Conservation (phyloP, 345 rosid genomes). For the Schrenkiella parvula region DNA sequence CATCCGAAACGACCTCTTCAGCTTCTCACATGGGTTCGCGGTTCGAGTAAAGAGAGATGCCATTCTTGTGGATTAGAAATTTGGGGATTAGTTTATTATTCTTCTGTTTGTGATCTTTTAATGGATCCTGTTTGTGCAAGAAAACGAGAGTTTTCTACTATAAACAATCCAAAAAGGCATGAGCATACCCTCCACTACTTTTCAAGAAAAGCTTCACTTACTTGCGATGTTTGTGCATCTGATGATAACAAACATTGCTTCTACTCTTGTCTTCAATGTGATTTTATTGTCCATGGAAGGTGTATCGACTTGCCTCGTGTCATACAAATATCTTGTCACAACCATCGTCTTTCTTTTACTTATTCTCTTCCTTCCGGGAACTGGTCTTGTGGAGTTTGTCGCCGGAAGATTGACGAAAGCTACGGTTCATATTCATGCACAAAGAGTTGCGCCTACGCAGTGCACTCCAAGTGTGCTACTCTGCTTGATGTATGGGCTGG, state of each 20-base stretch:
- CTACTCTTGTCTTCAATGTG: not conserved
- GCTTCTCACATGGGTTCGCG: not conserved
- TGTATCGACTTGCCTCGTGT: not conserved
- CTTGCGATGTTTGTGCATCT: conserved; percentile 1
- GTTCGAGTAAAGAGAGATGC: not conserved
- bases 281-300: not conserved
- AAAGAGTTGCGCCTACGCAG: not conserved
- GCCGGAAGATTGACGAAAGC: not conserved
- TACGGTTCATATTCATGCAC: not conserved
- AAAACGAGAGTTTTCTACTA: not conserved
- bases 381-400: not conserved
- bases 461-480: not conserved
- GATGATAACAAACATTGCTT: not conserved
- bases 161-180: conserved; percentile 1
- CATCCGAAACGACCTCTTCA: not conserved
- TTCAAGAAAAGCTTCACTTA: not conserved
- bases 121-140: not conserved
- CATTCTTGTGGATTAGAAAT: not conserved
- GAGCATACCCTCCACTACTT: conserved; percentile 2
- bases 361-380: not conserved
- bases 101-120: not conserved
- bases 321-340: not conserved
- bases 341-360: not conserved
- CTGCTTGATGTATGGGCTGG: not conserved
- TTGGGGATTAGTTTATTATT: not conserved